Base-by-base conservation (phyloP, 768 basidiomycete genomes). In the Tubosaeta sp. region DNA sequence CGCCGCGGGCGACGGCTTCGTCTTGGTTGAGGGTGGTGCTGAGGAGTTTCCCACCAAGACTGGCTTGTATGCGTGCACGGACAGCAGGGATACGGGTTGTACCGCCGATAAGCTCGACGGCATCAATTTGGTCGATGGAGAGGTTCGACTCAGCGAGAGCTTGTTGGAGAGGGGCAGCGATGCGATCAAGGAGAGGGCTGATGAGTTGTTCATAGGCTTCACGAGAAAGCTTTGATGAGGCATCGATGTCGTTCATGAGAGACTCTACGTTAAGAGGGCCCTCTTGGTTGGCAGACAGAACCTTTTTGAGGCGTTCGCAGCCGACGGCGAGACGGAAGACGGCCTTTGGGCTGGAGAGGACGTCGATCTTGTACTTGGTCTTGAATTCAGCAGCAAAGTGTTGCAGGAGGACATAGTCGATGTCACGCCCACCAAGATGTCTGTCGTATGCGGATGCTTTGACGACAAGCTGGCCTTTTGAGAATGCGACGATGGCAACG, bases 341-440 rank as follows among this genome's bases (percentile, higher is more conserved):
- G 29, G 94, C 96, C 71, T 97, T 97, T 59, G 92, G 89, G 72
- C 79, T 93, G 57, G 80, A 81, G 63, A 92, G 69, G 60, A 98
- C 94, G 69, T 98, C 94, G 66, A 98, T 92, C 73, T 94, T 96
- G 83, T 98, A 97, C 69, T 96, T 97, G n/a, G 71, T 67, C 73
- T 93, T 87, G 84, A 98, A 97, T 70, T 97, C 89, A 25, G 80
- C 71, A 9, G 94, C 80, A 66, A 98, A 98, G 75, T 98, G 82
- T 59, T 83, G 67, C 34, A 96, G 81, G 60, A 99, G 84, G 16
- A 87, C 92, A 63, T 82, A 85, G 76, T 99, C 96, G 70, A 99
- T 87, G 71, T 98, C 92, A 48, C 94, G 90, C 31, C 96, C 95
- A 63, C 96, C 95, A 58, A 98, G 83, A 67, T 98, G 85, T 54